These are phyloP conservation scores for Penicillium bovifimosum DNA, from an alignment of 495 filamentous ascomycete genomes.

Conservation along the genomic window DNA sequence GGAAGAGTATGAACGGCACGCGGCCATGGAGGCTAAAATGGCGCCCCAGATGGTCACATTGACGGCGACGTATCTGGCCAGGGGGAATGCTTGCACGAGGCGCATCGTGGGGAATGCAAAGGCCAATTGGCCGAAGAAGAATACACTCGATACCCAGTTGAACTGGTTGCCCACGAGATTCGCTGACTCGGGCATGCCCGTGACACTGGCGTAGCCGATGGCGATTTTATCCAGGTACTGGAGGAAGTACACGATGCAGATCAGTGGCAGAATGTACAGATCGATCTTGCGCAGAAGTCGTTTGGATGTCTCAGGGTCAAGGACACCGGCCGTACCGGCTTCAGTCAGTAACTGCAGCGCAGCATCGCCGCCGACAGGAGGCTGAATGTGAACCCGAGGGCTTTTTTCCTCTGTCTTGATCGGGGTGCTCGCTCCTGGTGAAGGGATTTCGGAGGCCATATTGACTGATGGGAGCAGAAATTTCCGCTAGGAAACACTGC, in stretches of 20 bases:
- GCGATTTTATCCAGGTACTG: slow-evolving; percentile 49
- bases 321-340: neutral
- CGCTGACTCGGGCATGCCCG: neutral
- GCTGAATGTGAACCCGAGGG: neutral
- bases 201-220: slow-evolving; percentile 22
- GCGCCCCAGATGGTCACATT: slow-evolving; percentile 52
- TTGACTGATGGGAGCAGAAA: neutral
- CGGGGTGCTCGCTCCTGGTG: neutral
- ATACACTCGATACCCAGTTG: slow-evolving; percentile 39
- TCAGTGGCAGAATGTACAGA: slow-evolving; percentile 40
- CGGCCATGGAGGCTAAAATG: slow-evolving; percentile 48
- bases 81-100: slow-evolving; percentile 40
- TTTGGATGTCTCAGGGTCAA: neutral
- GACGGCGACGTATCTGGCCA: slow-evolving; percentile 45
- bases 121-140: slow-evolving; percentile 31
- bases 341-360: neutral
- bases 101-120: slow-evolving; percentile 1
- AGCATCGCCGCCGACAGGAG: neutral
- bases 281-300: slow-evolving; percentile 39
- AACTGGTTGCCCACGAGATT: slow-evolving; percentile 37
- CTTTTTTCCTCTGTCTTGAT: neutral
- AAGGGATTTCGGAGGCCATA: neutral
- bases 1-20: slow-evolving; percentile 37
- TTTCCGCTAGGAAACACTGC: neutral
- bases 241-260: slow-evolving; percentile 26